These are phyloP conservation scores for Mycogone perniciosa DNA, from an alignment of 2,329 filamentous ascomycete genomes.

Conservation along the genomic window DNA sequence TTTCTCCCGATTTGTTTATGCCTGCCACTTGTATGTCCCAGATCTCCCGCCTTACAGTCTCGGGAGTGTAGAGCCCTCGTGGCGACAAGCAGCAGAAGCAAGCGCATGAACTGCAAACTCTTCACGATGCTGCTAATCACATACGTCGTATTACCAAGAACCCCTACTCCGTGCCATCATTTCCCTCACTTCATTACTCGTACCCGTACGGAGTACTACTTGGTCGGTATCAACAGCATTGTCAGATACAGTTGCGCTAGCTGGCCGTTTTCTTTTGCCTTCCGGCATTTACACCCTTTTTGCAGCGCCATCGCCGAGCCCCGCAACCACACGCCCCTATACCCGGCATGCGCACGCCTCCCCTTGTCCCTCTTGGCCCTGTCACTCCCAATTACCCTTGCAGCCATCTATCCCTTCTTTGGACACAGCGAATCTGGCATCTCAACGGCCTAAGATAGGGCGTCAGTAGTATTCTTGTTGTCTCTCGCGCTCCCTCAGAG, in stretches of 20 bases:
- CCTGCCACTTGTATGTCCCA: slow-evolving; percentile 2
- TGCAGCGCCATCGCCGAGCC: slow-evolving; percentile 8
- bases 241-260: background rate
- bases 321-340: slow-evolving; percentile 1
- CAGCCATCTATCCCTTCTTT: slow-evolving; percentile 2
- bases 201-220: background rate
- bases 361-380: background rate
- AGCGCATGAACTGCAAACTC: background rate
- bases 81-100: background rate
- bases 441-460: slow-evolving; percentile 12
- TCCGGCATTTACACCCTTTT: background rate
- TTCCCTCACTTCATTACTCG: background rate
- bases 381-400: slow-evolving; percentile 7
- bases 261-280: slow-evolving; percentile 1
- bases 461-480: background rate
- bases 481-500: slow-evolving; percentile 2
- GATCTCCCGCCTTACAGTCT: slow-evolving; percentile 3
- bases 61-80: background rate
- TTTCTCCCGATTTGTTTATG: slow-evolving; percentile 3
- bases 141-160: background rate
- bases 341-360: slow-evolving; percentile 7
- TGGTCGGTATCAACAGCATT: background rate
- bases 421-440: slow-evolving; percentile 16
- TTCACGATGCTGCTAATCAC: background rate
- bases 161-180: background rate